Evolutionary conservation across 331 rosid species (phyloP), one percentile per base, ranked within the genome.

Genomic region (Pyrus hybrid): DNA sequence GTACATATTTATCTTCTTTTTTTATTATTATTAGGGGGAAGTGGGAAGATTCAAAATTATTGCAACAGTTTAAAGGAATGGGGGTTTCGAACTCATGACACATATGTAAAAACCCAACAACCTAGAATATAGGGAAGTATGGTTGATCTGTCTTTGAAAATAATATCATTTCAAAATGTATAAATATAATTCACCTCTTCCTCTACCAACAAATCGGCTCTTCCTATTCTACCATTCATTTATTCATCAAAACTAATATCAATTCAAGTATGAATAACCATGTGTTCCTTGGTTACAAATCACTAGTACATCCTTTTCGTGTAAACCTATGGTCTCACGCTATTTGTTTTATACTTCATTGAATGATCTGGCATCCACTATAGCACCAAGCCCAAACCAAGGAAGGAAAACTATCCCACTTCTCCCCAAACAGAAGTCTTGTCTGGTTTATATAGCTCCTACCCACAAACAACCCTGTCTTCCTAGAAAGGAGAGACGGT

Each of bases 401-500:
- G 18, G 6, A 16, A 47, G 54, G 20, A 37, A 37, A 37, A 37
- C 13, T 4, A 12, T 80, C 82, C 87, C 87, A 84, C 75, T 73
- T 84, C 57, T 83, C 0, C 8, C 20, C 0, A 14, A 47, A 14
- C 8, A 5, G 2, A 47, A 14, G 16, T 14, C 8, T 47, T 47
- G 1, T 14, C 20, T 47, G 6, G 56, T 63, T 68, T 77, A 77
- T 73, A 68, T 32, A 5, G n/a, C 7, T 47, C 8, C 8, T 5
- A 47, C 54, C 6, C n/a, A 2, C 8, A 0, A 6, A 0, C 0
- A 0, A 0, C 3, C 0, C 1, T 0, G 77, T 75, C 75, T 84
- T 82, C 79, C 77, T 74, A 63, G 29, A 72, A 75, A 82, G 91
- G 85, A 86, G 86, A 82, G 91, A 72, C 37, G 91, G 88, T 86